Base-by-base conservation (phyloP, 2,329 filamentous ascomycete genomes). In the Zalaria sp. region DNA sequence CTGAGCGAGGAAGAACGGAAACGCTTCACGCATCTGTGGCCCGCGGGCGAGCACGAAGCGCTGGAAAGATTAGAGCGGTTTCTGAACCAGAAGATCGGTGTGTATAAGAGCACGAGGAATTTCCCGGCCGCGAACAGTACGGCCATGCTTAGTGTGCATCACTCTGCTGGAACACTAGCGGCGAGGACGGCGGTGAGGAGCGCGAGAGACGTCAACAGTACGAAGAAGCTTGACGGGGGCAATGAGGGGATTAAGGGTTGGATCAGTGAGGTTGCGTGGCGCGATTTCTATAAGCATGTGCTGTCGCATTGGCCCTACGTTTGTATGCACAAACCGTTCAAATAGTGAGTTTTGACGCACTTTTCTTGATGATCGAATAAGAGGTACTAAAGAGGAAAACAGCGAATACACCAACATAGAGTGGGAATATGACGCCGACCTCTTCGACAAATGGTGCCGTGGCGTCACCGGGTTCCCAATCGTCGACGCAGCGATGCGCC, bases 211-310 rank as follows among this genome's bases (percentile, higher is more conserved):
- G 62, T 65, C 27, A 83, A 84, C 52, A 75, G 65, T 26, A 73
- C 72, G 1, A 75, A 67, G 27, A 68, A 76, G 43, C 68, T 93
- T 2, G 75, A 86, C 45, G 73, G 66, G 1, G 81, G 81, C 0
- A 70, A 72, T 18, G 61, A 73, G 10, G 83, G 83, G 0, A 79
- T 83, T 43, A 67, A 72, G 39, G 68, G 69, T 0, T 93, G 84
- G 84, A 85, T 91, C 48, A 79, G 79, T 41, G 85, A 93, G 58
- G 70, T 93, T 3, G 85, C 83, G 0, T 91, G 85, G 85, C 69
- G 85, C 9, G 85, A 93, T 53, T 93, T 93, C 54, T 93, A 93
- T 63, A 85, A 80, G 53, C 83, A 91, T 56, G 83, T 94, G 3
- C 63, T 94, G 4, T 83, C 79, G 0, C 67, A 88, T 46, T 93